A percentile compares a stretch with the other conserved stretches of the same genome.
phyloP scores from a whole-genome alignment of 208 protist genomes.

The Crithidia acanthocephali region DNA sequence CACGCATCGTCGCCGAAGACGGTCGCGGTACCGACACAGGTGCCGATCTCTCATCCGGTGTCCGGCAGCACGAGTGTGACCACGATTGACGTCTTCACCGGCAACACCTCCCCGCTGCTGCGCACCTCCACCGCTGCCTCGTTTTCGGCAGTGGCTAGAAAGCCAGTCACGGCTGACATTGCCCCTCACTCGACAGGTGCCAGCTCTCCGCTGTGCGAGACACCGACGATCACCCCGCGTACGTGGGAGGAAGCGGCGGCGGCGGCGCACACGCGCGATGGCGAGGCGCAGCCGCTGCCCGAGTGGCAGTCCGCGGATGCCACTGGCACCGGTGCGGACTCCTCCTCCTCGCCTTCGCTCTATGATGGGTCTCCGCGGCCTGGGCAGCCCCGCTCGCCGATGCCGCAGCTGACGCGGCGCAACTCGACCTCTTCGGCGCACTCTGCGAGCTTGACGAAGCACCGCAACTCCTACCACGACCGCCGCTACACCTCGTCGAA shows the following conservation, averaged over 20 bases:
- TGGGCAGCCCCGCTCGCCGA: not conserved
- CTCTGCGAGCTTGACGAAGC: not conserved
- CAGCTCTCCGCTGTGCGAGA: not conserved
- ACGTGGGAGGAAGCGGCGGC: not conserved
- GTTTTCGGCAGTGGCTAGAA: not conserved
- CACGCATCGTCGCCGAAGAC: not conserved
- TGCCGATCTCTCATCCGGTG: not conserved
- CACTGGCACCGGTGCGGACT: too few relatives aligned
- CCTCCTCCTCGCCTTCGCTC: not conserved
- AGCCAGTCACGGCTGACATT: not conserved
- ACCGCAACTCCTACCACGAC: slow-evolving; percentile 19
- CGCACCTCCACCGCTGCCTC: not conserved
- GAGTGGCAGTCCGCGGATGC: not conserved
- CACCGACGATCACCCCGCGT: too few relatives aligned
- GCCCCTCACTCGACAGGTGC: not conserved
- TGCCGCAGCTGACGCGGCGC: not conserved
- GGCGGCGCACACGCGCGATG: not conserved
- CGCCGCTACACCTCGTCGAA: slow-evolving; percentile 14
- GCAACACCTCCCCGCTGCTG: not conserved
- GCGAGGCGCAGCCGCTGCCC: not conserved
- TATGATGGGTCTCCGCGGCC: not conserved
- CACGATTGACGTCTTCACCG: not conserved
- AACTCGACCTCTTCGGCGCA: slow-evolving; percentile 1
- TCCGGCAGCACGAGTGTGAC: not conserved
- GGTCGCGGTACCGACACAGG: too few relatives aligned